Conservation (phyloP, 2,329 filamentous ascomycete genomes). For the Diaporthe sp. region DNA sequence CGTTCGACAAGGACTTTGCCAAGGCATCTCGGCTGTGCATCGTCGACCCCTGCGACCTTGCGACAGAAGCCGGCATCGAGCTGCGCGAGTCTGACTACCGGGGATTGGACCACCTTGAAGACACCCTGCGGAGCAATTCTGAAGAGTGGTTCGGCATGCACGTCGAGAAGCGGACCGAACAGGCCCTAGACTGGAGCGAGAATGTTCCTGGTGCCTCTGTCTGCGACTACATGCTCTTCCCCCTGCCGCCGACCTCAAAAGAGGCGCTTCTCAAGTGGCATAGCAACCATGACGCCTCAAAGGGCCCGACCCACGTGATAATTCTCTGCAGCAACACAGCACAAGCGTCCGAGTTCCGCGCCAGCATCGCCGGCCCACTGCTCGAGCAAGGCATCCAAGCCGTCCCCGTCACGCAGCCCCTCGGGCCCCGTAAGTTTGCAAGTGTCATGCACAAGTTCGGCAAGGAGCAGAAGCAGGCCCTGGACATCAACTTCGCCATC, state of each 20-base stretch:
- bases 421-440: conserved; percentile 35
- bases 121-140: conserved; percentile 49
- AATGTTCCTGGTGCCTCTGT: too few species aligned
- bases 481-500: background rate
- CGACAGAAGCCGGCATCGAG: background rate
- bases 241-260: conserved; percentile 44
- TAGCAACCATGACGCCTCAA: background rate
- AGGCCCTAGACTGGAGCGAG: background rate
- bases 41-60: background rate
- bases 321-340: conserved; percentile 31
- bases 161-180: conserved; percentile 43
- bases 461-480: background rate
- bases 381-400: conserved; percentile 33
- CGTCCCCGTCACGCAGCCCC: conserved; percentile 34
- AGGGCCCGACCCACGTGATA: conserved; percentile 7
- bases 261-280: conserved; percentile 31
- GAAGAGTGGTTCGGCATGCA: conserved; percentile 54
- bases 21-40: conserved; percentile 18
- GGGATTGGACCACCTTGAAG: conserved; percentile 46
- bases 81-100: conserved; percentile 40
- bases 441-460: conserved; percentile 32
- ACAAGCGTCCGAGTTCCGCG: conserved; percentile 28
- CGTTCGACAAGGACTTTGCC: conserved; percentile 4
- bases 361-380: conserved; percentile 19
- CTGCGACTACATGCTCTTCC: conserved; percentile 30